Percentiles rank a stretch among this genome's conserved stretches.
Conservation (phyloP, 768 basidiomycete species). For the Kwoniella sp. region DNA sequence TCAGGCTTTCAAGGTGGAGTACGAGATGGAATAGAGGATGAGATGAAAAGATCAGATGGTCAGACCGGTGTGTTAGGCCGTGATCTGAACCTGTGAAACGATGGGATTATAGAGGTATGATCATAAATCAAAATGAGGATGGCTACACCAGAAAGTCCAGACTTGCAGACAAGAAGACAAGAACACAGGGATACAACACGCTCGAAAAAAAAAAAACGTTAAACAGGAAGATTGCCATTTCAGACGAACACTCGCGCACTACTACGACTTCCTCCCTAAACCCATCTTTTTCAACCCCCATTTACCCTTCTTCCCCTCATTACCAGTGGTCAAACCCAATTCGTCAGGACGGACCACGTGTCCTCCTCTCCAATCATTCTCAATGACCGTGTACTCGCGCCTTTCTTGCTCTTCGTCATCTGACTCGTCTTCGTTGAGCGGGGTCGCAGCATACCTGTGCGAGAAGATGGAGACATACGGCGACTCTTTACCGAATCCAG, state of each 20-base stretch:
- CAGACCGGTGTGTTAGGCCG: too few species aligned
- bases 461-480: constrained; percentile 43
- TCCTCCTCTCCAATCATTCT: constrained; percentile 48
- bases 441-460: constrained; percentile 32
- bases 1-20: too few species aligned
- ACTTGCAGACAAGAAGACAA: too few species aligned
- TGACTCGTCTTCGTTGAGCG: constrained; percentile 44
- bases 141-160: too few species aligned
- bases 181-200: too few species aligned
- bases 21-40: too few species aligned
- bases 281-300: constrained; percentile 23
- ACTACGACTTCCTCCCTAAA: constrained; percentile 11
- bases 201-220: too few species aligned
- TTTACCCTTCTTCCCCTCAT: constrained; percentile 14
- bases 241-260: neutral
- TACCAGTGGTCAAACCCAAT: neutral
- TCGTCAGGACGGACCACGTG: constrained; percentile 26
- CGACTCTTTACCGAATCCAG: constrained; percentile 8
- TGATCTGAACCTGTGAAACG: too few species aligned
- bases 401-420: constrained; percentile 41
- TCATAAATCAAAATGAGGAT: too few species aligned
- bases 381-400: constrained; percentile 39
- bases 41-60: too few species aligned
- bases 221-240: too few species aligned
- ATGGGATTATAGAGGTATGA: too few species aligned